These are phyloP conservation scores for Penicillium janthinellum DNA, from an alignment of 2,329 filamentous ascomycete genomes.

Conservation along the genomic window DNA sequence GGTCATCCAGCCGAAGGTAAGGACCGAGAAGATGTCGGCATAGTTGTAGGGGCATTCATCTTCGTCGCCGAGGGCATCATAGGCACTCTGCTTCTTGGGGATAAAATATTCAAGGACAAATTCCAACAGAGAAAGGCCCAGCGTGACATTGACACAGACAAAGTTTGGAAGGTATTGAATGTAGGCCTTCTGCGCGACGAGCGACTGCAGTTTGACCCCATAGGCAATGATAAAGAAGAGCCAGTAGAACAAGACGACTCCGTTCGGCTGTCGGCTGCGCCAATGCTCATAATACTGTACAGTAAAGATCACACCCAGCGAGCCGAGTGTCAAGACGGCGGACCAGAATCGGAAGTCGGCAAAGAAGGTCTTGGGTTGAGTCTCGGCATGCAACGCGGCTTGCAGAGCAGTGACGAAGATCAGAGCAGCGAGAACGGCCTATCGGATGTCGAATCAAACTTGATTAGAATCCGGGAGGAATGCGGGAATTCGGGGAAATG, in stretches of 20 bases:
- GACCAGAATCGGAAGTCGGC: conserved; percentile 87
- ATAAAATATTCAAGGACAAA: conserved; percentile 84
- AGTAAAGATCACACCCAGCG: conserved; percentile 71
- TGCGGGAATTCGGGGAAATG: conserved; percentile 1
- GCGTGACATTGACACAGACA: conserved; percentile 69
- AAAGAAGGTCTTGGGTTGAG: conserved; percentile 69
- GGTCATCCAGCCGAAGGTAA: conserved; percentile 99
- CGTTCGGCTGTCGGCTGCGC: conserved; percentile 80
- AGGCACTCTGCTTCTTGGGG: conserved; percentile 73
- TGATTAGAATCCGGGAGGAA: background rate
- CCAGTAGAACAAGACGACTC: conserved; percentile 90
- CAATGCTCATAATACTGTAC: conserved; percentile 87
- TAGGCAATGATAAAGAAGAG: conserved; percentile 78
- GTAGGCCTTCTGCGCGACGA: conserved; percentile 77
- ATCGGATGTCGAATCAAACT: conserved; percentile 6
- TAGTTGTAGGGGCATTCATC: conserved; percentile 79
- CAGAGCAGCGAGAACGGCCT: conserved; percentile 68
- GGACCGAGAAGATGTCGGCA: conserved; percentile 86
- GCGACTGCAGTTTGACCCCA: conserved; percentile 79
- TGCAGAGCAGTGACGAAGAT: conserved; percentile 70
- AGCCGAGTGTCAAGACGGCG: conserved; percentile 69
- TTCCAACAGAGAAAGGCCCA: conserved; percentile 69
- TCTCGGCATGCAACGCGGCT: conserved; percentile 72
- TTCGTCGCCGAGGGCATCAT: conserved; percentile 65
- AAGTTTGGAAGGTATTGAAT: conserved; percentile 71